Evolutionary conservation across 768 basidiomycete genomes (phyloP).

Genomic region (Trametes cubensis): DNA sequence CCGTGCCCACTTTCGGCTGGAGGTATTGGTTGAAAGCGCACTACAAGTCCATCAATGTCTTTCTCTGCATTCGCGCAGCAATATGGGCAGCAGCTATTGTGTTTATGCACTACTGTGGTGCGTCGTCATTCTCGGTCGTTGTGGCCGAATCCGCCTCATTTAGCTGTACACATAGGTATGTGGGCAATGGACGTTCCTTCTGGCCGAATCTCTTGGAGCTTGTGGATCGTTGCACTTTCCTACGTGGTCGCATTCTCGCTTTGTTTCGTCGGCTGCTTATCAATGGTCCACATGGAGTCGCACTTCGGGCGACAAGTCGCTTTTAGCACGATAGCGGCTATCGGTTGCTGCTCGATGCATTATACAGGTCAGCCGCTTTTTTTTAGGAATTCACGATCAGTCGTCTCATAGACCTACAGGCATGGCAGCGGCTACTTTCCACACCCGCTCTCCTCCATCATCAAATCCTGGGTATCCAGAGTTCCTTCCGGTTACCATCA

Average conservation of each 20-base stretch:
- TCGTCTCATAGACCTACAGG: slow-evolving; percentile 18
- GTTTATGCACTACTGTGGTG: slow-evolving; percentile 36
- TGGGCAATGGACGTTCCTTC: slow-evolving; percentile 35
- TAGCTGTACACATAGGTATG: slow-evolving; percentile 28
- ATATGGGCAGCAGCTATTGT: slow-evolving; percentile 34
- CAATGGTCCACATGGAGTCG: slow-evolving; percentile 35
- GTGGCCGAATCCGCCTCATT: not conserved
- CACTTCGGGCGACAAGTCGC: slow-evolving; percentile 32
- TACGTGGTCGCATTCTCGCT: slow-evolving; percentile 33
- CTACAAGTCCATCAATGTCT: slow-evolving; percentile 24
- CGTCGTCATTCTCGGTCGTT: not conserved
- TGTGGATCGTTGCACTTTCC: slow-evolving; percentile 28
- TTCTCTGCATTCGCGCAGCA: slow-evolving; percentile 28
- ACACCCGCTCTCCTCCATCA: slow-evolving; percentile 28
- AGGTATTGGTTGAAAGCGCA: slow-evolving; percentile 28
- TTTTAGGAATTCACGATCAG: too few species aligned
- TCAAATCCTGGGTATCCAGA: slow-evolving; percentile 29
- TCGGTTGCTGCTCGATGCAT: slow-evolving; percentile 34
- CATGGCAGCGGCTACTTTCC: slow-evolving; percentile 35
- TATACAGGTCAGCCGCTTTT: slow-evolving; percentile 31
- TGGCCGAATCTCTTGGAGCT: slow-evolving; percentile 31
- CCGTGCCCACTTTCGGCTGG: slow-evolving; percentile 31
- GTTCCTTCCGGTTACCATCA: slow-evolving; percentile 30
- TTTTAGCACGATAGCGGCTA: slow-evolving; percentile 33
- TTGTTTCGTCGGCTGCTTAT: slow-evolving; percentile 31